A percentile compares a stretch with the other conserved stretches of the same genome.
phyloP scores from a whole-genome alignment of 164 flowering plant genomes.

The Dillenia turbinata region DNA sequence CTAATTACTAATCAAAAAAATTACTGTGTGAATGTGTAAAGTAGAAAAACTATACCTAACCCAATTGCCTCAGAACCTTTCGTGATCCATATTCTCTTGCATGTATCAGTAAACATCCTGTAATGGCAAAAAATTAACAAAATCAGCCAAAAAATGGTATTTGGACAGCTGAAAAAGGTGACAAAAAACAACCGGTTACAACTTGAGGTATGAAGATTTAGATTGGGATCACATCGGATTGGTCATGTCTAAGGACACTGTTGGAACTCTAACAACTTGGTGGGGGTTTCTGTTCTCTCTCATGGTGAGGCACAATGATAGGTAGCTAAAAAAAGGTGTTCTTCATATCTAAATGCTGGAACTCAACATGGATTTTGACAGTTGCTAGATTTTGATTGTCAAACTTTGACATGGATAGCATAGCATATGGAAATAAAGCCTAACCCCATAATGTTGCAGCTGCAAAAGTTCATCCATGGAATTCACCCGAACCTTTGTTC shows the following conservation, averaged over 20 bases:
- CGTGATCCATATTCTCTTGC: constrained; percentile 54
- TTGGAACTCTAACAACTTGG: neutral
- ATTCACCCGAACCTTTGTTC: neutral
- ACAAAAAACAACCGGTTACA: neutral
- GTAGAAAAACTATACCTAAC: constrained; percentile 28
- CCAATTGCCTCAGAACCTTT: constrained; percentile 63
- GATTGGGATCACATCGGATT: neutral
- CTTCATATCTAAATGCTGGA: no score
- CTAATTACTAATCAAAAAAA: neutral
- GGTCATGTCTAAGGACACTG: neutral
- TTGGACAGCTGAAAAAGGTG: neutral
- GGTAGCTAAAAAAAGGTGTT: no score
- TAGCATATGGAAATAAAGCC: no score
- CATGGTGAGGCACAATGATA: no score
- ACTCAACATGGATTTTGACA: no score
- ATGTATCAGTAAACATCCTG: constrained; percentile 49
- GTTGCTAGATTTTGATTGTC: no score
- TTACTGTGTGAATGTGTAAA: neutral
- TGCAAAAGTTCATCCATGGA: neutral
- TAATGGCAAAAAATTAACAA: neutral
- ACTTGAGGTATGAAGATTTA: no score
- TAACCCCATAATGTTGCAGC: no score
- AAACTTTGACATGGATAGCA: no score
- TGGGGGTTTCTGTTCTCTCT: no score
- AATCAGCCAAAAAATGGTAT: no score